Base-by-base conservation (phyloP, 1,284 basidiomycete genomes). In the Tilletia caries region DNA sequence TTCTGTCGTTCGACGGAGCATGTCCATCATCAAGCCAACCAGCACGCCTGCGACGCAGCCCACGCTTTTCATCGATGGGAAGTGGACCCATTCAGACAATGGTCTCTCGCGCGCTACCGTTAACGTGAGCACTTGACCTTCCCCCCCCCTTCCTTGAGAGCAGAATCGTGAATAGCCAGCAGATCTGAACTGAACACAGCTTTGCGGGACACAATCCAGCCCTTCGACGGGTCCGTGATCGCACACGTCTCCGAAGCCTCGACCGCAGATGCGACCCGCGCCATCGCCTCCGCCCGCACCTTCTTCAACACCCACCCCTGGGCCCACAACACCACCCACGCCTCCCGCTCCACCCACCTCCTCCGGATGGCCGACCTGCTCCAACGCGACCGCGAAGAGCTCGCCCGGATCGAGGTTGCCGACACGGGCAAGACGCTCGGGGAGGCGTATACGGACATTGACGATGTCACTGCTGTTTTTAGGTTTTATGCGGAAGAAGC, bases 381-480 rank as follows among this genome's bases (percentile, higher is more conserved):
- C 50, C 80, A 82, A 65, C 70, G 73, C 62, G 74, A 82, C 74
- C 76, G 77, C 67, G 67, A 71, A 12, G 67, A 73, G 13, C 70
- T 83, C 3, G 76, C 79, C 54, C 67, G 78, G 52, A 78, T 81
- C 67, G 82, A 83, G 65, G 76, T 75, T n/a, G 68, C 72, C 20
- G 82, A 83, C 69, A 82, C 82, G 25, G 82, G 82, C 64, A 83
- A 83, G 74, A 82, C 82, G 44, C 66, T 81, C 2, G 73, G 71
- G 43, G 82, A 83, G 66, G 74, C 73, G 68, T 71, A 78, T 37
- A 76, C 76, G 18, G 82, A 83, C 60, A 76, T 83, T 18, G 81
- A 83, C 69, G 82, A 83, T 64, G 80, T 82, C 18, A 82, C 80
- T 50, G 75, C 76, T 64, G 79, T 81, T 18, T 83, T 82, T 65